Conservation (phyloP, 805 yeast species). For the Lipomyces yamadae region DNA sequence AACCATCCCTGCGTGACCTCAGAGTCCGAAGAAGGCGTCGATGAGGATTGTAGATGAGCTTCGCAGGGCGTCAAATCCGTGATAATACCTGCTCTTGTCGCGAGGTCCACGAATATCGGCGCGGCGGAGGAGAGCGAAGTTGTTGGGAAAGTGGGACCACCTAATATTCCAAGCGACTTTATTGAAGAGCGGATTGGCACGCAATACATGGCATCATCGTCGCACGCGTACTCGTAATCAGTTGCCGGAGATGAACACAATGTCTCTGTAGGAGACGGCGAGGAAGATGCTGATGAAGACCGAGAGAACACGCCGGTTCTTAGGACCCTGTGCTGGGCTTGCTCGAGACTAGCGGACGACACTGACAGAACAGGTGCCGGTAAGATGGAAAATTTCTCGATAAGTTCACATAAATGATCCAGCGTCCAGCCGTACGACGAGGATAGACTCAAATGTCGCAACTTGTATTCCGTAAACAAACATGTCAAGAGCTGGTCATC, state of each 20-base stretch:
- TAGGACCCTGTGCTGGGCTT: background rate
- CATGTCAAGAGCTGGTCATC: conserved; percentile 29
- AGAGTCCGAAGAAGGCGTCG: conserved; percentile 3
- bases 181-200: conserved; percentile 27
- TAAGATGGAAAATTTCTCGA: conserved; percentile 23
- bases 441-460: conserved; percentile 25
- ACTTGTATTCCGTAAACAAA: conserved; percentile 29
- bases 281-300: background rate
- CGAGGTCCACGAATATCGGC: conserved; percentile 20
- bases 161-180: conserved; percentile 21
- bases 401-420: conserved; percentile 21
- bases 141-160: conserved; percentile 36
- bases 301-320: background rate
- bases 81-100: conserved; percentile 28
- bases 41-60: conserved; percentile 13
- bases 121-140: conserved; percentile 25
- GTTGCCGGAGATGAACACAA: conserved; percentile 17
- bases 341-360: conserved; percentile 10
- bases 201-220: conserved; percentile 16
- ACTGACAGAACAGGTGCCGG: conserved; percentile 23
- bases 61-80: conserved; percentile 33
- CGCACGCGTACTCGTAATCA: conserved; percentile 10
- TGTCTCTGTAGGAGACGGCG: conserved; percentile 10
- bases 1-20: conserved; percentile 25
- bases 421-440: conserved; percentile 33